Base-by-base conservation (phyloP, 805 yeast genomes). In the fission yeast (Schizosaccharomyces pombe) region DNA sequence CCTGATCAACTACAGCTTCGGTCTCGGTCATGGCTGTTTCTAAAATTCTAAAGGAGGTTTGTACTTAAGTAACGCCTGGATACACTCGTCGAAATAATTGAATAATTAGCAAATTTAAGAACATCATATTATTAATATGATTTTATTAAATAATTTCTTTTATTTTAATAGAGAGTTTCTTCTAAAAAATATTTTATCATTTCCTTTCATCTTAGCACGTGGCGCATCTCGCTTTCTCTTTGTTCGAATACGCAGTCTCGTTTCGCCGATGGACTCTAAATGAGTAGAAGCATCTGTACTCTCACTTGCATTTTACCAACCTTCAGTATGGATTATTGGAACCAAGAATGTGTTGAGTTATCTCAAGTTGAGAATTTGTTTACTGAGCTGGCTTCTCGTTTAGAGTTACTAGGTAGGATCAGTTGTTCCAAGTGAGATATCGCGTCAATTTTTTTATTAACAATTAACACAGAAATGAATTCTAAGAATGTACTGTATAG, bases 1-100 rank as follows among this genome's bases (percentile, higher is more conserved):
- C 49, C 49, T 43, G 49, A n/a, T 43, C 49, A 43, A 43, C 26
- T 26, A 43, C 49, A 30, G 49, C 16, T 19, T 43, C 49, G 19
- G 19, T 6, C 12, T 43, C 49, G 26, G 49, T 16, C 49, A 43
- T 43, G 49, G 49, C 30, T 43, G 28, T 37, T 37, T 37, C 6
- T 24, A 37, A 24, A 37, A 37, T 37, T 37, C 43, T 16, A 3
- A 9, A 11, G 43, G 22, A n/a, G 22, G 43, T 37, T 37, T 37
- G 14, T 19, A 37, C 22, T 5, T 5, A 16, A 9, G n/a, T 37
- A 37, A 24, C 43, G 24, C n/a, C 22, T 24, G 24, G 8, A 11
- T 4, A 6, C 43, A 37, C n/a, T 16, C 16, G 22, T 11, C n/a
- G 22, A 37, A 37, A 37, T 11, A 9, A 8, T 11, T 2, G 24